A percentile compares a stretch with the other conserved stretches of the same genome.
Evolutionary conservation across 2,329 filamentous ascomycete species (phyloP).

Genomic region (Paraphoma chrysanthemicola): DNA sequence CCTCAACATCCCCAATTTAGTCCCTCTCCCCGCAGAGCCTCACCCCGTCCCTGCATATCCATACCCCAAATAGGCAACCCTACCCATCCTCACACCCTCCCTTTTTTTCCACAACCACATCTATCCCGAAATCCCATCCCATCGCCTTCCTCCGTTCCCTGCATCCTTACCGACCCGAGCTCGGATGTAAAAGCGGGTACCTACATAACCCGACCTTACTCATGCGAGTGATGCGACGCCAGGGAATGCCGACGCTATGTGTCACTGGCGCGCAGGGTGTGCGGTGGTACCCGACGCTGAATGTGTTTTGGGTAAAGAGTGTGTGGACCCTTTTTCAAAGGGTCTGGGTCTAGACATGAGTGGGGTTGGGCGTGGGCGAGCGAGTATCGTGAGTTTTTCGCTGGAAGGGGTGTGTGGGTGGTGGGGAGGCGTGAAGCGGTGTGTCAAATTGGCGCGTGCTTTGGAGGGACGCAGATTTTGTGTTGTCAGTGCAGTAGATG

Average conservation of each 20-base stretch:
- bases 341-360: not conserved
- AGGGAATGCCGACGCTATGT: constrained; percentile 1
- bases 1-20: too few relatives aligned
- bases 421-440: not conserved
- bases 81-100: not conserved
- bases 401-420: not conserved
- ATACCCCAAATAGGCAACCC: constrained; percentile 4
- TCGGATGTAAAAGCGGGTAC: not conserved
- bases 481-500: not conserved
- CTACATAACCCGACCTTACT: not conserved
- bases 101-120: not conserved
- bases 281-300: not conserved
- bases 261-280: not conserved
- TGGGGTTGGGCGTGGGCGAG: not conserved
- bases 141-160: constrained; percentile 2
- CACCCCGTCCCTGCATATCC: not conserved
- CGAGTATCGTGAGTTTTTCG: constrained; percentile 1
- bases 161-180: not conserved
- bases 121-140: constrained; percentile 3
- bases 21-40: too few relatives aligned
- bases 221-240: not conserved
- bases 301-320: not conserved
- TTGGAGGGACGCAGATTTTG: not conserved
- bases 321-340: not conserved
- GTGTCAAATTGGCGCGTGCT: not conserved